Percentiles rank a stretch among this genome's conserved stretches.
Evolutionary conservation across 768 basidiomycete genomes (phyloP).

Genomic region (Rhizopogon roseolus): DNA sequence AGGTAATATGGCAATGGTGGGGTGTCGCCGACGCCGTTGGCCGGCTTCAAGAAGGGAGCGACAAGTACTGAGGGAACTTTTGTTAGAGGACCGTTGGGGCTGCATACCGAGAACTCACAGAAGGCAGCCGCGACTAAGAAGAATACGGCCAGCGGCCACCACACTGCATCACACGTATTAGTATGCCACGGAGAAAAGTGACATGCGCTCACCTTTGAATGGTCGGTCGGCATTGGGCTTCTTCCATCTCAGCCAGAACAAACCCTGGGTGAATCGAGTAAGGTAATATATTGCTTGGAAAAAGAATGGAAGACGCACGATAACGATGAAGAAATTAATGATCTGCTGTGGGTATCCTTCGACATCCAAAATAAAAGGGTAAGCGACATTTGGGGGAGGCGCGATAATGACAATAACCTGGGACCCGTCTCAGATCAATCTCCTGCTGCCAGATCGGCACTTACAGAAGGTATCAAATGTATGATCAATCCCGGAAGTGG

Average conservation of each 20-base stretch:
- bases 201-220: conserved; percentile 40
- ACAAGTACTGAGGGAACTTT: conserved; percentile 37
- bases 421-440: conserved; percentile 34
- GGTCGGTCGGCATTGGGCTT: conserved; percentile 43
- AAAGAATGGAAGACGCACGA: conserved; percentile 31
- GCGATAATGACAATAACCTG: conserved; percentile 49
- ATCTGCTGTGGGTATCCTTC: conserved; percentile 47
- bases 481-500: conserved; percentile 53
- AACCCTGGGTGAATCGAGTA: conserved; percentile 28
- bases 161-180: conserved; percentile 30
- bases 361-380: conserved; percentile 59
- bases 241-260: conserved; percentile 52
- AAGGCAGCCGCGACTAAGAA: conserved; percentile 48
- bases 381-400: conserved; percentile 47
- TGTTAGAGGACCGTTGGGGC: neutral
- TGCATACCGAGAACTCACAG: conserved; percentile 29
- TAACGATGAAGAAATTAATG: conserved; percentile 49
- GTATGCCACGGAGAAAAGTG: neutral
- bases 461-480: conserved; percentile 48
- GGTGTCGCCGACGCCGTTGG: conserved; percentile 52
- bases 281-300: neutral
- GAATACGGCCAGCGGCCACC: conserved; percentile 51
- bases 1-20: conserved; percentile 58
- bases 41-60: conserved; percentile 50
- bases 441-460: conserved; percentile 2